phyloP scores from a whole-genome alignment of 176 grass and related monocot species.

The Cocos nucifera region DNA sequence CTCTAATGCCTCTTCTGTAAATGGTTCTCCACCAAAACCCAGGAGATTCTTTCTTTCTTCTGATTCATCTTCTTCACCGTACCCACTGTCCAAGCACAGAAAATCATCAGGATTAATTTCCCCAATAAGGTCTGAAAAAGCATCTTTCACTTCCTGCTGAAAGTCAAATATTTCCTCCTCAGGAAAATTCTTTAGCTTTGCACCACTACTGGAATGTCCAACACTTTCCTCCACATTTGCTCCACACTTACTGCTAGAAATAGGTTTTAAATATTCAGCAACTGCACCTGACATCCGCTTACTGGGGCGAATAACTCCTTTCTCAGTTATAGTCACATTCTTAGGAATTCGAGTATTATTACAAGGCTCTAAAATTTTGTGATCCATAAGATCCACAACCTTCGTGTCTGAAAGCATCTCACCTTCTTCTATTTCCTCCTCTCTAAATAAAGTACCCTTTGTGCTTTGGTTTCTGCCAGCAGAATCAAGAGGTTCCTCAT shows the following conservation, averaged over 20 bases:
- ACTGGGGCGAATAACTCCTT: neutral
- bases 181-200: neutral
- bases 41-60: constrained; percentile 1
- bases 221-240: constrained; percentile 21
- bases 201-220: neutral
- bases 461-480: constrained; percentile 5
- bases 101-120: constrained; percentile 66
- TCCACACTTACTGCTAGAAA: constrained; percentile 3
- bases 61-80: constrained; percentile 6
- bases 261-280: constrained; percentile 26
- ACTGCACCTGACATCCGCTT: constrained; percentile 11
- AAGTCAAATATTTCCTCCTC: constrained; percentile 40
- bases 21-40: neutral
- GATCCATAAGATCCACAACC: constrained; percentile 52
- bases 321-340: neutral
- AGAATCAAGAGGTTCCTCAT: constrained; percentile 10
- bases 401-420: constrained; percentile 49
- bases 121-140: constrained; percentile 54
- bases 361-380: constrained; percentile 3
- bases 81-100: constrained; percentile 46
- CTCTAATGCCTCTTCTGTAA: constrained; percentile 38
- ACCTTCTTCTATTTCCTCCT: constrained; percentile 90
- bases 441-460: constrained; percentile 49
- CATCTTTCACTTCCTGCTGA: constrained; percentile 51
- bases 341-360: neutral